A percentile compares a stretch with the other conserved stretches of the same genome.
phyloP scores from a whole-genome alignment of 129 eudicot species.

The Mikania micrantha region DNA sequence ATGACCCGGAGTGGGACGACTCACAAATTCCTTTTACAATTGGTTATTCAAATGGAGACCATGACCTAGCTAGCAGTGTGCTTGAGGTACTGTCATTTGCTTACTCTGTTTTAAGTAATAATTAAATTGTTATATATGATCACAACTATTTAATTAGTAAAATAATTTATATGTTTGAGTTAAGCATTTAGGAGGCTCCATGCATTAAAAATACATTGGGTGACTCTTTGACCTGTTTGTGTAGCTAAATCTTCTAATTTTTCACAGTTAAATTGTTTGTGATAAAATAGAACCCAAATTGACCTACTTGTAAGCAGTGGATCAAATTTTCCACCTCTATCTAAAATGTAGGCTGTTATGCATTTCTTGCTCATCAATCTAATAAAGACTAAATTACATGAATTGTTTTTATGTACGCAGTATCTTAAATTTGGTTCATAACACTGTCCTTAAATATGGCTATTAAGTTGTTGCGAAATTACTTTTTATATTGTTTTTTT shows the following conservation, averaged over 20 bases:
- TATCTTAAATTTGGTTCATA: neutral
- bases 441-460: too few relatives aligned
- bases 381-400: neutral
- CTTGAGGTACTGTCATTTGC: slow-evolving; percentile 47
- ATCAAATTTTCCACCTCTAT: neutral
- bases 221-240: neutral
- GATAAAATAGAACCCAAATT: neutral
- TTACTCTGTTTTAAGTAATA: neutral
- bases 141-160: neutral
- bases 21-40: slow-evolving; percentile 36
- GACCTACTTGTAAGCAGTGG: neutral
- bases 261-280: neutral
- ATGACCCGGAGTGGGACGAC: slow-evolving; percentile 44
- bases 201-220: too few relatives aligned
- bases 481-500: too few relatives aligned
- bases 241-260: neutral
- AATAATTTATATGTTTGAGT: neutral
- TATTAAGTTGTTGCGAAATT: too few relatives aligned
- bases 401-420: neutral
- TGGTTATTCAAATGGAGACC: slow-evolving; percentile 72
- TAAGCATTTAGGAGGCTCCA: too few relatives aligned
- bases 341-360: neutral
- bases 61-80: slow-evolving; percentile 56
- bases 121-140: neutral
- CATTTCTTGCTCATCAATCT: neutral